phyloP scores from a whole-genome alignment of 768 basidiomycete species.

The Strobilomyces dryophilus region DNA sequence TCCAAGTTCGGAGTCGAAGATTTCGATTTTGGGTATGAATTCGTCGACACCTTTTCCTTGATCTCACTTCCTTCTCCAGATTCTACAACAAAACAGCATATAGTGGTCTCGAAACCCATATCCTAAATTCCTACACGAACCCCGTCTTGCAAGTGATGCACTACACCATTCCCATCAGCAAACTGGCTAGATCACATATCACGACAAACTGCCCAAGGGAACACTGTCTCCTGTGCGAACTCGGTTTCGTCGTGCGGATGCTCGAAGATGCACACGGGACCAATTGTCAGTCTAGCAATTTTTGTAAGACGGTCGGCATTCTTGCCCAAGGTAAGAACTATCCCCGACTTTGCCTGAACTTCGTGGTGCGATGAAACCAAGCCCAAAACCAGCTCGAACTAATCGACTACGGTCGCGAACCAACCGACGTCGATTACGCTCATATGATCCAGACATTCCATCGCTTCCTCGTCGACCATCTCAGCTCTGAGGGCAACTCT shows the following conservation, averaged over 20 bases:
- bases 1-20: slow-evolving; percentile 98
- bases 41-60: not conserved
- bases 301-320: slow-evolving; percentile 89
- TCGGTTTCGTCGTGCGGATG: slow-evolving; percentile 94
- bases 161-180: slow-evolving; percentile 72
- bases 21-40: slow-evolving; percentile 88
- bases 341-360: no score
- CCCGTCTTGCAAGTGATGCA: slow-evolving; percentile 87
- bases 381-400: slow-evolving; percentile 80
- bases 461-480: slow-evolving; percentile 85
- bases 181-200: slow-evolving; percentile 87
- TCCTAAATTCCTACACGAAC: slow-evolving; percentile 96
- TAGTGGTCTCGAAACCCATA: slow-evolving; percentile 95
- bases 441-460: slow-evolving; percentile 94
- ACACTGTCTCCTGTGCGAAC: slow-evolving; percentile 91
- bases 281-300: slow-evolving; percentile 97
- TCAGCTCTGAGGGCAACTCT: slow-evolving; percentile 68
- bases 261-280: slow-evolving; percentile 90
- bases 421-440: slow-evolving; percentile 70
- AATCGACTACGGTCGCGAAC: slow-evolving; percentile 81
- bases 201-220: slow-evolving; percentile 84
- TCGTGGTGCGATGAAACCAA: slow-evolving; percentile 20
- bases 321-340: slow-evolving; percentile 71
- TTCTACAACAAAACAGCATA: slow-evolving; percentile 91
- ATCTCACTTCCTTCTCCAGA: slow-evolving; percentile 35